Base-by-base conservation (phyloP, 1,284 basidiomycete species). In the Ustilago crameri region DNA sequence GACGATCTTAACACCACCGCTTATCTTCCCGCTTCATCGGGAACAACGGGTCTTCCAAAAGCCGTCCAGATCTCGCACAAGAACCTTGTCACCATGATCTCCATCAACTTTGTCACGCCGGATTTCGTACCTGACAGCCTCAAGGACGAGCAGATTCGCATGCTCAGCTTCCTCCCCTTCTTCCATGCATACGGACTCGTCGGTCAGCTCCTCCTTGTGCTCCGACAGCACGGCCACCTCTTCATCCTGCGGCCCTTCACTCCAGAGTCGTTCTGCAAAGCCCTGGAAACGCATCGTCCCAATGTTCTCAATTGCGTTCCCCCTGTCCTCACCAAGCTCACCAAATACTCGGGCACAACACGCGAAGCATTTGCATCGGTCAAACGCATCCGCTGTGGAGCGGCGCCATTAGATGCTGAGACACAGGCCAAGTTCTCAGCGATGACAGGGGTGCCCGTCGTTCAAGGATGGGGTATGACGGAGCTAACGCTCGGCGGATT, bases 391-490 rank as follows among this genome's bases (percentile, higher is more conserved):
- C 35, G 38, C n/a, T 74, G 63, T 35, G 74, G 71, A 20, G 74
- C 66, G 0, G 70, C 74, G 3, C 74, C 74, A 1, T 30, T 76
- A 22, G 68, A 71, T 43, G 55, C 53, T 7, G 71, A 67, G 44
- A 61, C 57, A 0, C 48, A 68, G 32, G 46, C 47, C 23, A 46
- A 47, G 17, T 70, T 76, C 41, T 38, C 49, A 8, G 41, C 59
- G 9, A 56, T 72, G 52, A 66, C 60, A 12, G 62, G 68, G 18
- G 60, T 71, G 9, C 47, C 51, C 14, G 55, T 72, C 23, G 50
- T 40, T n/a, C 70, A 73, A 30, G 74, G 71, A 2, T 76, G 62
- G 55, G 74, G 74, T 2, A 76, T 76, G 74, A 74, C 66, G 17
- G 74, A 76, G 56, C 66, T 70, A 12, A 76, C 74, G 0, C 38